Base-by-base conservation (phyloP, 2,329 filamentous ascomycete species). In the Fusarium sacchari region DNA sequence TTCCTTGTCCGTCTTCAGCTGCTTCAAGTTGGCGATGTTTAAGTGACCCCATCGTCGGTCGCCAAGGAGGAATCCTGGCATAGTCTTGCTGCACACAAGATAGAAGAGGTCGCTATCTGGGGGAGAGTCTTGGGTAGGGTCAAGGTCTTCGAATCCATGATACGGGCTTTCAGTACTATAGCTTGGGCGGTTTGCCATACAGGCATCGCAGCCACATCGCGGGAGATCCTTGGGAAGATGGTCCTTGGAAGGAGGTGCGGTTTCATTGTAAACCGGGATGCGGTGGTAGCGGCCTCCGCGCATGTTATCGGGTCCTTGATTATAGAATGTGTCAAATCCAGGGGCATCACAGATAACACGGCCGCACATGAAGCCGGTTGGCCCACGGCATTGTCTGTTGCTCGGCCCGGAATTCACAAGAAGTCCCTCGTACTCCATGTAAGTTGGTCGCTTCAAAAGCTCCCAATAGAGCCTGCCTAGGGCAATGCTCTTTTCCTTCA, bases 401-500 rank as follows among this genome's bases (percentile, higher is more conserved):
- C 71, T 74, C 1, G 70, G 71, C 6, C 77, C 74, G 7, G 76
- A 79, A 53, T 80, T 80, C 32, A 83, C 81, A 10, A 86, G 77
- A 24, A 77, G 77, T 7, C 85, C 85, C 17, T 86, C 82, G 24
- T 87, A 86, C 12, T 85, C 81, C 81, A 84, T 86, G 67, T 86
- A 86, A 1, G 79, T 82, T 2, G 85, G 85, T 15, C 80, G 79
- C 71, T 86, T 83, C 30, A 84, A 79, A 12, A 88, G 81, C 22
- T 86, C 83, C 86, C 86, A 88, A 77, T 83, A 85, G n/a, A 81
- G 53, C 74, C 80, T 84, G 14, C 86, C 86, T 17, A 86, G 78
- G 30, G 76, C 76, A 60, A 86, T 79, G 55, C 82, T 82, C 72
- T 81, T 82, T 67, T 83, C 78, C 11, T 78, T 76, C 73, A 83